phyloP scores from a whole-genome alignment of 768 basidiomycete species.

The Podaxis sp. region DNA sequence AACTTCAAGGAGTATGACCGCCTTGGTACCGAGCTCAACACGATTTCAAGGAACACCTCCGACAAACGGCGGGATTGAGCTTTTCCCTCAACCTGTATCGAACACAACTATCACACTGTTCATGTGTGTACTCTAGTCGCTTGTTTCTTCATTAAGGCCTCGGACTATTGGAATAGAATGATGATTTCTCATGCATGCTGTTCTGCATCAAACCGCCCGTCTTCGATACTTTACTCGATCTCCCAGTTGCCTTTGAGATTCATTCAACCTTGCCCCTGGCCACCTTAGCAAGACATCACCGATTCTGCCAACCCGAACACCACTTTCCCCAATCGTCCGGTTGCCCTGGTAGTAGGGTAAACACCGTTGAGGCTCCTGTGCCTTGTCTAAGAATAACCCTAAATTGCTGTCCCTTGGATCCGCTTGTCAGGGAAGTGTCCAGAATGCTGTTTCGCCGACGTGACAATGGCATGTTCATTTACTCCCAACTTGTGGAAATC shows the following conservation, averaged over 20 bases:
- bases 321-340: not conserved
- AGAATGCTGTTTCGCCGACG: not conserved
- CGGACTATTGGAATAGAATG: not conserved
- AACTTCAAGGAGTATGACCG: constrained; percentile 82
- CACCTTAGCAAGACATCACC: too few species aligned
- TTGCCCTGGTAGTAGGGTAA: not conserved
- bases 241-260: too few species aligned
- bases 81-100: not conserved
- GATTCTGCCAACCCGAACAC: not conserved
- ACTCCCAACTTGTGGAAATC: too few species aligned
- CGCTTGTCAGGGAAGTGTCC: too few species aligned
- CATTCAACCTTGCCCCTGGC: too few species aligned
- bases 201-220: not conserved
- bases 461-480: too few species aligned
- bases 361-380: not conserved
- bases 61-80: constrained; percentile 66
- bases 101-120: not conserved
- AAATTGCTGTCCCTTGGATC: too few species aligned
- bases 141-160: not conserved
- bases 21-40: constrained; percentile 75
- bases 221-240: too few species aligned
- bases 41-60: constrained; percentile 54
- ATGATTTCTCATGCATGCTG: not conserved
- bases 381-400: not conserved
- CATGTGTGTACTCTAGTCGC: not conserved